Conservation (phyloP, 495 filamentous ascomycete species). For the Trichodelitschia bisporula region DNA sequence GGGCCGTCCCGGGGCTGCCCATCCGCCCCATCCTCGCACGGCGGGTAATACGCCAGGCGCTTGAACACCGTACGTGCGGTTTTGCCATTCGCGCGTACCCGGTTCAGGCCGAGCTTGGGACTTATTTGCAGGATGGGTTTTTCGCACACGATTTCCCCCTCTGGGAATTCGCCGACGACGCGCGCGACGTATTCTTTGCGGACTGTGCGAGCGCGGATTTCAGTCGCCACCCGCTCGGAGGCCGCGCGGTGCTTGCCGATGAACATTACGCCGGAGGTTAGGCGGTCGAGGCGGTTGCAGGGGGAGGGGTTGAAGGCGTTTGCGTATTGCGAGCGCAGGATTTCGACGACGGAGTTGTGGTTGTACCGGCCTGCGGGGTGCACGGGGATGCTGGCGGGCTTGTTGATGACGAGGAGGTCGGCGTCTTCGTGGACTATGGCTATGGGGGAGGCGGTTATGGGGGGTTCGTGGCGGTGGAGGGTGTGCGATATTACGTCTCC, state of each 20-base stretch:
- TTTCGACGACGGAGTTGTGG: constrained; percentile 82
- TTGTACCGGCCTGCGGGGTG: constrained; percentile 89
- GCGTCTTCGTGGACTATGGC: constrained; percentile 74
- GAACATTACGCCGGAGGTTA: constrained; percentile 96
- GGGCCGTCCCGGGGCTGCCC: constrained; percentile 10
- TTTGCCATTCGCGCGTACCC: constrained; percentile 81
- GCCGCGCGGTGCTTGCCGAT: constrained; percentile 63
- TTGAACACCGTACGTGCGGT: constrained; percentile 74
- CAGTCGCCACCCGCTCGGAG: constrained; percentile 45
- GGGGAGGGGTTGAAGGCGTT: constrained; percentile 50
- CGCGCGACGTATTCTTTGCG: constrained; percentile 87
- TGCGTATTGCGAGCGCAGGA: constrained; percentile 57
- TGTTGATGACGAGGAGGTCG: constrained; percentile 83
- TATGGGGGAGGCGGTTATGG: constrained; percentile 56
- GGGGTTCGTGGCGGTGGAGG: constrained; percentile 86
- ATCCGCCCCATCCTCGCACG: constrained; percentile 1
- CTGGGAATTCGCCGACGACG: constrained; percentile 74
- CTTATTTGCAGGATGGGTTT: constrained; percentile 85
- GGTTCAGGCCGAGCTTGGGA: constrained; percentile 82
- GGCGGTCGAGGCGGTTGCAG: constrained; percentile 78
- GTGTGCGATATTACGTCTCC: constrained; percentile 81
- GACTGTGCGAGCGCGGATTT: constrained; percentile 52
- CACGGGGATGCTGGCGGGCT: constrained; percentile 82
- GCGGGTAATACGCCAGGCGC: constrained; percentile 64
- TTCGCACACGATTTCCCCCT: constrained; percentile 54